Percentiles rank a stretch among this genome's conserved stretches.
Conservation (phyloP, 2,329 filamentous ascomycete genomes). For the Cercospora janseana region DNA sequence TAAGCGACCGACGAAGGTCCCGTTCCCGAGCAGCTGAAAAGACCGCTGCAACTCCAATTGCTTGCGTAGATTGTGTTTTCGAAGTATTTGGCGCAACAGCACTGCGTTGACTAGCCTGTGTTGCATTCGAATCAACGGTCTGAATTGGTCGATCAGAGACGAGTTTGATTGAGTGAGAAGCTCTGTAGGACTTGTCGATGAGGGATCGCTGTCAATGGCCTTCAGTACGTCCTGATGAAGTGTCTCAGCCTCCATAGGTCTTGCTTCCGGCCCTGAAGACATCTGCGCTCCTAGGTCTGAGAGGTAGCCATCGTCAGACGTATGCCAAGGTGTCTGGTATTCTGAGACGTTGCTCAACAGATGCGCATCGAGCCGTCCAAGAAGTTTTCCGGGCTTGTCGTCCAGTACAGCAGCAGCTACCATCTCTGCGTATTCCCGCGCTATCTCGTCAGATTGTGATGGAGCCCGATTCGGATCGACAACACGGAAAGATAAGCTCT, state of each 20-base stretch:
- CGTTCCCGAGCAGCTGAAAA: conserved; percentile 83
- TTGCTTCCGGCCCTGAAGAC: background rate
- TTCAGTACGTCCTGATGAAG: conserved; percentile 4
- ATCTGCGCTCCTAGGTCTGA: background rate
- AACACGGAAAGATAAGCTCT: background rate
- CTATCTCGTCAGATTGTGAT: background rate
- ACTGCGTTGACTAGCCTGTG: conserved; percentile 73
- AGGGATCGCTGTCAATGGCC: background rate
- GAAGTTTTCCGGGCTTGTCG: no score
- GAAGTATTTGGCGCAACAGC: conserved; percentile 74
- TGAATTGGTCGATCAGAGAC: conserved; percentile 25
- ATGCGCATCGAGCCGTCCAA: no score
- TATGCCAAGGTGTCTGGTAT: no score
- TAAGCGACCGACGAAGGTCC: conserved; percentile 75
- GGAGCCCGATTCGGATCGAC: background rate
- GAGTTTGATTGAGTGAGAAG: background rate
- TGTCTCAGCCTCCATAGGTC: no score
- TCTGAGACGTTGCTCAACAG: no score
- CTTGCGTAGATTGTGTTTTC: conserved; percentile 65
- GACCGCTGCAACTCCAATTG: conserved; percentile 74
- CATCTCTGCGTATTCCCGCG: background rate
- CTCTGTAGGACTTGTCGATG: background rate
- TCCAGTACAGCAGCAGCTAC: background rate
- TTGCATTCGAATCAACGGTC: conserved; percentile 69
- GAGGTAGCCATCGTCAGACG: background rate